Evolutionary conservation across 768 basidiomycete genomes (phyloP).

Genomic region (Auricularia sp.): DNA sequence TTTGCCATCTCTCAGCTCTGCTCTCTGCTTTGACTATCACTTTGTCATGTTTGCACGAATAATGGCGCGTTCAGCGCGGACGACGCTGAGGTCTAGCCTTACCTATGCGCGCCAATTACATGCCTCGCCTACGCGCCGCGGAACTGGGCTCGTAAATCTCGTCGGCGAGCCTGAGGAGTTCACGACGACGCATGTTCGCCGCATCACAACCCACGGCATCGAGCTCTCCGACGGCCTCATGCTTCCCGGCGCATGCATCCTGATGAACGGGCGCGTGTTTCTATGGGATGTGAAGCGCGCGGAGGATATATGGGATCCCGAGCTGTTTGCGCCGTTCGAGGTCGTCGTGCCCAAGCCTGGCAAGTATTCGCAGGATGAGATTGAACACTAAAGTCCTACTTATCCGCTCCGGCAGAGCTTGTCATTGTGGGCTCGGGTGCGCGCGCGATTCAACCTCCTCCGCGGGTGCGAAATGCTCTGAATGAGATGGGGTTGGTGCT

Average conservation of each 20-base stretch:
- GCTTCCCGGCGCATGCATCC: slow-evolving; percentile 67
- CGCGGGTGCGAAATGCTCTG: slow-evolving; percentile 53
- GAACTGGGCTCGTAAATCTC: not conserved
- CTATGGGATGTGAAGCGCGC: slow-evolving; percentile 66
- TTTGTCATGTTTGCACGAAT: too few species aligned
- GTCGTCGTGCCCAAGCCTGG: slow-evolving; percentile 73
- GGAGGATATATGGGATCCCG: slow-evolving; percentile 64
- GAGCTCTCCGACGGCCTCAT: slow-evolving; percentile 70
- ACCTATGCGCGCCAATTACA: not conserved
- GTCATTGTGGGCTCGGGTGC: slow-evolving; percentile 65
- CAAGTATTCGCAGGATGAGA: not conserved
- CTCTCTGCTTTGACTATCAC: too few species aligned
- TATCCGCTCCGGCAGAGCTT: not conserved
- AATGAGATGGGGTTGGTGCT: slow-evolving; percentile 73
- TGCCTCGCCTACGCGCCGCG: not conserved
- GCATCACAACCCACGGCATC: slow-evolving; percentile 51
- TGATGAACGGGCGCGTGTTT: slow-evolving; percentile 78
- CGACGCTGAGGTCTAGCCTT: not conserved
- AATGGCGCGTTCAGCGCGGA: too few species aligned
- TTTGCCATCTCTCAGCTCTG: too few species aligned
- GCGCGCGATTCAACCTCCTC: slow-evolving; percentile 59
- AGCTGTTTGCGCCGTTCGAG: slow-evolving; percentile 74
- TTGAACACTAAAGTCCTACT: not conserved
- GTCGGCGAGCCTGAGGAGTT: not conserved
- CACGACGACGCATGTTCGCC: not conserved